Base-by-base conservation (phyloP, 768 basidiomycete genomes). In the Suillus lakei region DNA sequence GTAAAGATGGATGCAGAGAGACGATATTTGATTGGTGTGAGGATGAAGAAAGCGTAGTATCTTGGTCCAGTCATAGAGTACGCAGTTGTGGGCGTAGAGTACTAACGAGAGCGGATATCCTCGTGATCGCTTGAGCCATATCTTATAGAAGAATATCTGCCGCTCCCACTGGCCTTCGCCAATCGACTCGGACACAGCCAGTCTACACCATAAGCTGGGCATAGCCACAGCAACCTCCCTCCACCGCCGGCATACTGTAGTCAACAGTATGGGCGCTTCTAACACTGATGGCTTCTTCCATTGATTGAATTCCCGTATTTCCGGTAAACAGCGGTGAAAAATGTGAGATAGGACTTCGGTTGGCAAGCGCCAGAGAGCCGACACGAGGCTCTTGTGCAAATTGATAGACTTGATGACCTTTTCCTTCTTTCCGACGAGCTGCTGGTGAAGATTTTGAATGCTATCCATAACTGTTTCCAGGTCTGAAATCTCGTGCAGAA, bases 141-240 rank as follows among this genome's bases (percentile, higher is more conserved):
- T 8, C 16, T 10, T 53, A 39, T 71, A 72, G 48, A n/a, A n/a
- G n/a, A n/a, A n/a, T n/a, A n/a, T n/a, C n/a, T n/a, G n/a, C n/a
- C n/a, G n/a, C n/a, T n/a, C n/a, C n/a, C n/a, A n/a, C n/a, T n/a
- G n/a, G n/a, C n/a, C n/a, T n/a, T n/a, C n/a, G n/a, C n/a, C n/a
- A n/a, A n/a, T n/a, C n/a, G n/a, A n/a, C n/a, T n/a, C n/a, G n/a
- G n/a, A n/a, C n/a, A 74, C 59, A 15, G 41, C 67, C 5, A 87
- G 82, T 1, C 80, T 78, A 13, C 81, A 79, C 86, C 86, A 87
- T 30, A 87, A 71, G 60, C 75, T 77, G 10, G 85, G 82, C 0
- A 81, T 81, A 8, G 72, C 71, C 18, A 76, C 56, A 32, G 74
- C 80, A 16, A 85, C 62, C 5, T 71, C 62, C 66, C 79, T 79